phyloP scores from a whole-genome alignment of 441 rosid species.

The Syzygium syzygioides region DNA sequence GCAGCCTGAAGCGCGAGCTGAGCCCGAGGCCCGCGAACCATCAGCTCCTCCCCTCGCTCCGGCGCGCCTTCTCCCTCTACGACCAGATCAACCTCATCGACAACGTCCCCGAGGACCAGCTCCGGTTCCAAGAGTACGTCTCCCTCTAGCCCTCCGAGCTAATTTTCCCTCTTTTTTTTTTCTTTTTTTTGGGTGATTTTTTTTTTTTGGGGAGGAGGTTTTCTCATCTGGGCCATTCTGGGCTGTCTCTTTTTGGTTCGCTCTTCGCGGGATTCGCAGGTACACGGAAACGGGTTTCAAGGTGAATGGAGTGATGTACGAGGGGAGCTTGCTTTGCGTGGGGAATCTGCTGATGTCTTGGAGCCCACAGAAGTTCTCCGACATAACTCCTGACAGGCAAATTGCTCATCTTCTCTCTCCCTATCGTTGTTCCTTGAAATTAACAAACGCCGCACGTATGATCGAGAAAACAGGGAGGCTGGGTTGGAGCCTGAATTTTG shows the following conservation, averaged over 20 bases:
- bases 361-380: slow-evolving; percentile 59
- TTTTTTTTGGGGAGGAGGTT: background rate
- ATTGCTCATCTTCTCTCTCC: background rate
- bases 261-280: slow-evolving; percentile 17
- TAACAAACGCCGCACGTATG: background rate
- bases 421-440: background rate
- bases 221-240: background rate
- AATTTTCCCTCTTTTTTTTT: background rate
- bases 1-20: slow-evolving; percentile 38
- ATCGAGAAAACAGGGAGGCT: background rate
- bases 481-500: background rate
- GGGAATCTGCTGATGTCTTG: slow-evolving; percentile 85
- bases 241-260: background rate
- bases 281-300: slow-evolving; percentile 72
- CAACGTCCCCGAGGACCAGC: slow-evolving; percentile 83
- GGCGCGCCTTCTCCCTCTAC: slow-evolving; percentile 88
- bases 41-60: slow-evolving; percentile 48
- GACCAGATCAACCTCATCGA: slow-evolving; percentile 95
- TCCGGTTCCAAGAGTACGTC: slow-evolving; percentile 69
- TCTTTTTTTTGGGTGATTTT: too few species aligned
- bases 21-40: slow-evolving; percentile 23
- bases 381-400: slow-evolving; percentile 71
- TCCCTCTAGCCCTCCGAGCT: background rate
- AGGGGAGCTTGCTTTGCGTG: slow-evolving; percentile 87
- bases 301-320: slow-evolving; percentile 62